Base-by-base conservation (phyloP, 176 grass and related monocot genomes). In the Avena eriantha region DNA sequence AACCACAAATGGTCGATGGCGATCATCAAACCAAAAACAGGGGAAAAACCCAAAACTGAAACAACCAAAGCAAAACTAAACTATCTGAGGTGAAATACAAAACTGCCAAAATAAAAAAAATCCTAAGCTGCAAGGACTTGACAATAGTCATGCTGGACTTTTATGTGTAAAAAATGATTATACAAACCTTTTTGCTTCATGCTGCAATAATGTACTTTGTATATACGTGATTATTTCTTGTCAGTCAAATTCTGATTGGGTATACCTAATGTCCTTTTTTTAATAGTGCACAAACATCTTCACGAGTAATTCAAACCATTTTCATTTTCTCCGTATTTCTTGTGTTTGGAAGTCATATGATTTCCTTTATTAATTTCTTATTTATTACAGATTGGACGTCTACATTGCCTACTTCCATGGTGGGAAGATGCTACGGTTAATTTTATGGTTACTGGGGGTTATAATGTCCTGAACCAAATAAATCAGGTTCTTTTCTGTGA, bases 391-490 rank as follows among this genome's bases (percentile, higher is more conserved):
- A 86, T 96, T 80, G 90, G 96, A 3, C 92, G 93, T 21, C 82
- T 98, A 50, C 96, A 98, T 73, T 96, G 96, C 77, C 73, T 94
- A 71, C 84, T 92, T 87, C 96, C 96, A 8, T 98, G 96, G 96
- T 98, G 96, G 96, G 92, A 96, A 83, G 93, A 96, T 88, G 88
- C 92, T 77, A 92, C 92, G 10, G 90, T 98, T 90, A 85, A 93
- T 87, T 98, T 98, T 89, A 98, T 98, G 90, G 75, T 94, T 56
- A 91, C 84, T 58, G 96, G 96, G 7, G 96, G 96, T 39, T 98
- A 98, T 80, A 90, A 98, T 93, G 96, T 98, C 86, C 26, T 87
- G 68, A 73, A 88, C 78, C 84, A 91, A 84, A 92, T 98, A 89
- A 92, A 93, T 68, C 82, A 98, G 90, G 96, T 98, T 86, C 3